Evolutionary conservation across 768 basidiomycete genomes (phyloP).

Genomic region (Mycena rosella): DNA sequence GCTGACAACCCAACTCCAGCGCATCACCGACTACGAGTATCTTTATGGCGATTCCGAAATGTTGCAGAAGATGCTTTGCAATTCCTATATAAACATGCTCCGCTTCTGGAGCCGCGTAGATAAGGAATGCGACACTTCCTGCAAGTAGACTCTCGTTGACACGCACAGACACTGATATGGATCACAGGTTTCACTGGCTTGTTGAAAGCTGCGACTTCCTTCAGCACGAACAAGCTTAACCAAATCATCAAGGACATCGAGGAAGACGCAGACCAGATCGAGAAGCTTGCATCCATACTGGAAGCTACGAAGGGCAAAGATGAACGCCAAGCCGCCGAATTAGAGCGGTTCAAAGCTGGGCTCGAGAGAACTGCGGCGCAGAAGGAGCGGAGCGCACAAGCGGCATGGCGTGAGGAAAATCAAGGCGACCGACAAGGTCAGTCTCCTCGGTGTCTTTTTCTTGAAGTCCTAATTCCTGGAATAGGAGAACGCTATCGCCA

Average conservation of each 20-base stretch:
- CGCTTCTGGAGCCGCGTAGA: constrained; percentile 42
- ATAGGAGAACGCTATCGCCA: constrained; percentile 27
- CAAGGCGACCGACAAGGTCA: constrained; percentile 25
- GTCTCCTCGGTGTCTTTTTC: neutral
- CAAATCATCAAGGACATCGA: constrained; percentile 30
- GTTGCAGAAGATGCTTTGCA: constrained; percentile 33
- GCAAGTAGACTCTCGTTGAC: neutral
- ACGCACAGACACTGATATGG: neutral
- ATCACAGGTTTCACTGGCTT: constrained; percentile 7
- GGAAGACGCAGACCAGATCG: constrained; percentile 21
- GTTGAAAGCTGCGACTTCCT: constrained; percentile 17
- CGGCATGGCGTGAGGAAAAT: constrained; percentile 13
- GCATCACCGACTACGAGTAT: constrained; percentile 31
- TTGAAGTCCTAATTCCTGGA: neutral
- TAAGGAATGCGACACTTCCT: constrained; percentile 37
- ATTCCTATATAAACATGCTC: constrained; percentile 39
- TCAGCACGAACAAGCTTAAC: constrained; percentile 30
- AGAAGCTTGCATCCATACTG: constrained; percentile 26
- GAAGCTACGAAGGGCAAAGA: constrained; percentile 28
- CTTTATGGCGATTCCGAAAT: constrained; percentile 35
- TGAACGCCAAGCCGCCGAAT: constrained; percentile 28
- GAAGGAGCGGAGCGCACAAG: constrained; percentile 23
- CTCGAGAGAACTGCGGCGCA: constrained; percentile 24
- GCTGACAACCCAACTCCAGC: constrained; percentile 31
- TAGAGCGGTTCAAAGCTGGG: constrained; percentile 23